A percentile compares a stretch with the other conserved stretches of the same genome.
Conservation (phyloP, 2,329 filamentous ascomycete genomes). For the Colletotrichum chrysophilum region DNA sequence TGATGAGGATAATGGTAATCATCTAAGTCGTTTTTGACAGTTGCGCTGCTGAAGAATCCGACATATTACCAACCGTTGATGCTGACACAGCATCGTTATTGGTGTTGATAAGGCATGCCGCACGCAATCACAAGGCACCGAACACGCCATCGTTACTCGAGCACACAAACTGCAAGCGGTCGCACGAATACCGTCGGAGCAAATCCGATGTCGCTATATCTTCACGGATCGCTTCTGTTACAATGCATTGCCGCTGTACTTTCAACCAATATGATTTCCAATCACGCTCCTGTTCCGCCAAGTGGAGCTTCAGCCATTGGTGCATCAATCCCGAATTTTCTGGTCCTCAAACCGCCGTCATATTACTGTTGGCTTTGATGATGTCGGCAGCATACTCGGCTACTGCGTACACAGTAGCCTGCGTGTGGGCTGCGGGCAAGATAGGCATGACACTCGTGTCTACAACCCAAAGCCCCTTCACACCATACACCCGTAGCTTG, state of each 20-base stretch:
- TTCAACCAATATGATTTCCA: background rate
- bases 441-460: conserved; percentile 40
- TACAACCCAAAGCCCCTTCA: conserved; percentile 37
- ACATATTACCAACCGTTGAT: background rate
- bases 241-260: background rate
- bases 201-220: background rate
- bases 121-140: background rate
- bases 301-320: background rate
- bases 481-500: conserved; percentile 36
- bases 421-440: conserved; percentile 35
- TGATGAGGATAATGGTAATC: background rate
- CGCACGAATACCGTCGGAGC: background rate
- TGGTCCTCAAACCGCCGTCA: background rate
- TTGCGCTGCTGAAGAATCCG: background rate
- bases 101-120: background rate
- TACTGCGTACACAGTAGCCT: conserved; percentile 32
- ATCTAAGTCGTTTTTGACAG: background rate
- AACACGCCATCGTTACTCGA: background rate
- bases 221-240: background rate
- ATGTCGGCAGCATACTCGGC: conserved; percentile 36
- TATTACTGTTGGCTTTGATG: conserved; percentile 23
- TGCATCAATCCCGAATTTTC: background rate
- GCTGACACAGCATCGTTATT: background rate
- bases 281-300: background rate
- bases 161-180: background rate